A percentile compares a stretch with the other conserved stretches of the same genome.
These are phyloP conservation scores for Epichloe gansuensis DNA, from an alignment of 2,329 filamentous ascomycete species.

Conservation along the genomic window DNA sequence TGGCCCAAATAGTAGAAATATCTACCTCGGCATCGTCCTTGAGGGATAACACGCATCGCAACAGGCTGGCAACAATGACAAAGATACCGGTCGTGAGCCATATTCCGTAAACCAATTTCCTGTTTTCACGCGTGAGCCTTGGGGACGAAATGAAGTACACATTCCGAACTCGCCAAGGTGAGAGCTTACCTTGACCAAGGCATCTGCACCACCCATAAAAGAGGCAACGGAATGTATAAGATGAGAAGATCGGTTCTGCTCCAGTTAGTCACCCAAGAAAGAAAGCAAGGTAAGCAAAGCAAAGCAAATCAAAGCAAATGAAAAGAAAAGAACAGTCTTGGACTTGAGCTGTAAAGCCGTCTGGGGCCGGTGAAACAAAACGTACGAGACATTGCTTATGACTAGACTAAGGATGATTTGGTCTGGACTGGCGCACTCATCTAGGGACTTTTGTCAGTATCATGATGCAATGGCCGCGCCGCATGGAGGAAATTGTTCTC, in stretches of 20 bases:
- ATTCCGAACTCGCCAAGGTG: background rate
- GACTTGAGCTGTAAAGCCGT: no score
- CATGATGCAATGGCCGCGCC: no score
- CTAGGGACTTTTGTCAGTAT: conserved; percentile 1
- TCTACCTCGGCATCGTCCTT: conserved; percentile 11
- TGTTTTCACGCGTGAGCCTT: background rate
- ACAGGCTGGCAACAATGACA: conserved; percentile 14
- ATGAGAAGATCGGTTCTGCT: conserved; percentile 13
- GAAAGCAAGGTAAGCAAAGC: background rate
- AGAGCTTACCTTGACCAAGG: conserved; percentile 9
- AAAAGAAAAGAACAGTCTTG: background rate
- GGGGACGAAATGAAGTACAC: no score
- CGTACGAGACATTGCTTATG: conserved; percentile 14
- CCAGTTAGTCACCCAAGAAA: background rate
- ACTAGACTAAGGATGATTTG: conserved; percentile 13
- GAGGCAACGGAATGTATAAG: conserved; percentile 12
- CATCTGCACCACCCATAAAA: conserved; percentile 14
- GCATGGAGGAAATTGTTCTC: no score
- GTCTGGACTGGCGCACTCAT: conserved; percentile 11
- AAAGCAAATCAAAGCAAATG: background rate
- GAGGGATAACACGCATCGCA: conserved; percentile 13
- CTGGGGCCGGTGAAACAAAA: background rate
- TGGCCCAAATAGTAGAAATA: conserved; percentile 15
- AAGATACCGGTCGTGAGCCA: conserved; percentile 15
- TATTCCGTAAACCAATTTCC: conserved; percentile 13